A percentile compares a stretch with the other conserved stretches of the same genome.
Evolutionary conservation across 73 alveolate genomes (phyloP).

Genomic region (Symbiodinium pilosum): DNA sequence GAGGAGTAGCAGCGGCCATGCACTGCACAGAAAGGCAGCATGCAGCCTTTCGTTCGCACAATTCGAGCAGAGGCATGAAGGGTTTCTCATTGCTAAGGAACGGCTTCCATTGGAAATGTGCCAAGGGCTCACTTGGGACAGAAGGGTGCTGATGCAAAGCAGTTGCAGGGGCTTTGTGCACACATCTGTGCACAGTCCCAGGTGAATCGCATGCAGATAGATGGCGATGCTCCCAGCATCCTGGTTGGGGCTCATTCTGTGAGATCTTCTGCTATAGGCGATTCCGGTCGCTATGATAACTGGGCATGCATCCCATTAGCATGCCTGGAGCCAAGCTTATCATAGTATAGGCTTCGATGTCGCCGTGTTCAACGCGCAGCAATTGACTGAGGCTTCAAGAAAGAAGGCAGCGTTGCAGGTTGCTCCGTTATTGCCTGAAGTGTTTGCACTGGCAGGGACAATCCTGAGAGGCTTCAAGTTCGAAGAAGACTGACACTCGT

Average conservation of each 20-base stretch:
- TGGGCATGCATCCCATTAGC: constrained; percentile 87
- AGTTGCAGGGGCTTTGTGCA: no score
- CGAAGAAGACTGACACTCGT: constrained; percentile 53
- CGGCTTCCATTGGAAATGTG: constrained; percentile 87
- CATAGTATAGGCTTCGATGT: neutral
- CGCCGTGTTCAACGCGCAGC: neutral
- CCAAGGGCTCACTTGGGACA: neutral
- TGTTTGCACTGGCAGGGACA: constrained; percentile 25
- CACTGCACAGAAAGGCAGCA: no score
- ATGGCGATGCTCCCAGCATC: neutral
- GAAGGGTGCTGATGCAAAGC: no score
- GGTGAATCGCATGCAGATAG: constrained; percentile 74
- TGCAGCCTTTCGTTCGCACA: no score
- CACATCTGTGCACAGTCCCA: no score
- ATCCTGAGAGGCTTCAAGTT: constrained; percentile 36
- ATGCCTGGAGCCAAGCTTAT: neutral
- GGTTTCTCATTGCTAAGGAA: neutral
- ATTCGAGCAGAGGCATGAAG: no score
- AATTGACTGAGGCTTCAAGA: neutral
- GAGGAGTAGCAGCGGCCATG: no score
- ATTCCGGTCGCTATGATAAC: constrained; percentile 54
- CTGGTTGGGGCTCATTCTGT: neutral
- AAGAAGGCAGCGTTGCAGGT: neutral
- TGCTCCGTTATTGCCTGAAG: neutral
- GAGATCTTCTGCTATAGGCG: neutral